Base-by-base conservation (phyloP, 1,139 yeast species). In the Suhomyces bokatorum region DNA sequence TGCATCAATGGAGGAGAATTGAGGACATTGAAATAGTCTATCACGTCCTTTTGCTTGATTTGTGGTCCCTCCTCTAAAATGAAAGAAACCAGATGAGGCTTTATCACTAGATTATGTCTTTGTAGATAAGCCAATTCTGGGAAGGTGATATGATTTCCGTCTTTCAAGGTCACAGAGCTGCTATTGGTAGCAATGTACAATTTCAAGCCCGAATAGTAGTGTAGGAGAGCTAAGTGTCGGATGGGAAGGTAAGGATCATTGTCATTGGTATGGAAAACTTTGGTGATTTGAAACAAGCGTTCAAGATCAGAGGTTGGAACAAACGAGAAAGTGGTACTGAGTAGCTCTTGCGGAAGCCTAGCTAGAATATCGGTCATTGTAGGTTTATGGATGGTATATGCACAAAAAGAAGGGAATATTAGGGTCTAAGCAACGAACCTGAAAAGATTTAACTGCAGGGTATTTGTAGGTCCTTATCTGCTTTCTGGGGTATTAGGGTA, bases 71-170 rank as follows among this genome's bases (percentile, higher is more conserved):
- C 42, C 26, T 42, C 43, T 35, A 56, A 45, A 13, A 56, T 46
- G 26, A 60, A 45, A 6, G 58, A 41, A 24, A 64, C 49, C 12
- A 53, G 53, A 15, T 41, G 47, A 2, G 69, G 68, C 28, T 50
- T 44, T 10, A 63, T 58, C 29, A 47, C 40, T 9, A 64, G 46
- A n/a, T 48, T 43, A 38, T 57, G 44, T 1, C 26, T 31, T 10
- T 52, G 47, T 37, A 64, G 45, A 42, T 57, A 57, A 14, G 52
- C 35, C 12, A 63, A 42, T 20, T 51, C 50, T 7, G 13, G 3
- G 14, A 12, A 37, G 4, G 46, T 35, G 7, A 42, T 32, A n/a
- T 26, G 34, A 10, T 42, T n/a, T 9, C 39, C 38, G 4, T 38
- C 43, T 22, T 14, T 13, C 3, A 20, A 16, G n/a, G 32, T 28